Percentiles rank a stretch among this genome's conserved stretches.
Conservation (phyloP, 2,329 filamentous ascomycete genomes). For the Calonectria henricotiae region DNA sequence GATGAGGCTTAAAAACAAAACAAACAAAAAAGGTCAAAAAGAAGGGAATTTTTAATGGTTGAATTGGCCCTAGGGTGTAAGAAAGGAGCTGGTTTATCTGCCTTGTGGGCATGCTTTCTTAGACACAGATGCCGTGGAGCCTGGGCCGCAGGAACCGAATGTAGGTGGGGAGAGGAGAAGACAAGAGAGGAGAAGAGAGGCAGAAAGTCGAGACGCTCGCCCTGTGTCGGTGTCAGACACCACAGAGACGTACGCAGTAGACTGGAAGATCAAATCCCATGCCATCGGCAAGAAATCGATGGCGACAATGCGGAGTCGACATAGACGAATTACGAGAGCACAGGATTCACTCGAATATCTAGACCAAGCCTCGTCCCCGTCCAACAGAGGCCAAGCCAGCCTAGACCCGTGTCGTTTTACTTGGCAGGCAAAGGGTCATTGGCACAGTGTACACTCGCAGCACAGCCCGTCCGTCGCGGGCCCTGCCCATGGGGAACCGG, state of each 20-base stretch:
- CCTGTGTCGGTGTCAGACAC: slow-evolving; percentile 17
- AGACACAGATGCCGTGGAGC: slow-evolving; percentile 4
- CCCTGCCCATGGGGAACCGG: slow-evolving; percentile 26
- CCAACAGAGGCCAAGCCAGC: slow-evolving; percentile 11
- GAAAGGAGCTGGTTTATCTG: slow-evolving; percentile 12
- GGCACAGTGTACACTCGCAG: slow-evolving; percentile 7
- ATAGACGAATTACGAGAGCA: slow-evolving; percentile 11
- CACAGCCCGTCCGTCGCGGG: slow-evolving; percentile 9
- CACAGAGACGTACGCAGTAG: neutral
- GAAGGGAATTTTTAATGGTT: neutral
- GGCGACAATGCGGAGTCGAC: slow-evolving; percentile 16
- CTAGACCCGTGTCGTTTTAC: slow-evolving; percentile 17
- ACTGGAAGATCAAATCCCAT: slow-evolving; percentile 18
- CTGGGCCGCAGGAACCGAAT: neutral
- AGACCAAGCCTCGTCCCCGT: slow-evolving; percentile 5
- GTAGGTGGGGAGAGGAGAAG: neutral
- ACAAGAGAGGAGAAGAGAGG: neutral
- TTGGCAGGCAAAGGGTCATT: slow-evolving; percentile 11
- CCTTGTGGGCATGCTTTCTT: neutral
- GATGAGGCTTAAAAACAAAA: slow-evolving; percentile 18
- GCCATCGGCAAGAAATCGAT: slow-evolving; percentile 23
- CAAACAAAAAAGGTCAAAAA: neutral
- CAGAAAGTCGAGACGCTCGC: neutral
- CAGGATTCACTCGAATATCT: slow-evolving; percentile 12
- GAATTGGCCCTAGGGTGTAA: neutral